Evolutionary conservation across 192 early-diverging fungal genomes (phyloP), one percentile per base, ranked within the genome.

Genomic region (Coemansia sp.): DNA sequence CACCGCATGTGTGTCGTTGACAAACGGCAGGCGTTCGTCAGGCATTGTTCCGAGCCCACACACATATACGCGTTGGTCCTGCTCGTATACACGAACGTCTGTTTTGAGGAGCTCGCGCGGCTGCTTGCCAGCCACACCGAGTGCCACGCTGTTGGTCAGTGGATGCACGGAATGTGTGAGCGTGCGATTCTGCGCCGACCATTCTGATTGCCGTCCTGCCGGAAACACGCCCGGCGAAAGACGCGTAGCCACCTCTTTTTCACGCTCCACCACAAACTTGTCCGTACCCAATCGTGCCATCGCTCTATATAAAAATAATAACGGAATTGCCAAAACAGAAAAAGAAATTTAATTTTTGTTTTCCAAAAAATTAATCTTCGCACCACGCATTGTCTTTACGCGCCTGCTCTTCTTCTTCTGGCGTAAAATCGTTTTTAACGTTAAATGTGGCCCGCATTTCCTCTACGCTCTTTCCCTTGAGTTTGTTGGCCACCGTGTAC

Each of bases 401-500:
- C 9, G 84, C 82, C 62, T 76, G 78, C 63, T 90, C 84, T 62
- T 93, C 86, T 67, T 93, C 87, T 49, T 86, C 86, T 0, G 87
- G 85, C 0, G 88, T 86, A 70, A 91, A 91, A 66, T 90, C 88
- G 63, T 84, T 89, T 47, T 84, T 79, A 56, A 92, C 79, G 60
- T 83, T 78, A 54, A 92, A 92, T 0, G 84, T 84, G 52, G 83
- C 82, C 17, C 94, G 77, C 60, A 96, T 92, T 69, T 96, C 93
- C 69, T 94, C 88, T 2, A 92, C 90, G n/a, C 84, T 80, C 73
- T 94, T 94, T 12, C 76, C 78, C 75, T 91, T 91, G 81, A 96
- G 90, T 88, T 94, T 96, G 64, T 92, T 92, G 7, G 93, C 94
- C 37, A 96, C 93, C 2, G 92, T 92, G 67, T 89, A 90, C 62